Base-by-base conservation (phyloP, 164 flowering plant genomes). In the Vitis amurensis region DNA sequence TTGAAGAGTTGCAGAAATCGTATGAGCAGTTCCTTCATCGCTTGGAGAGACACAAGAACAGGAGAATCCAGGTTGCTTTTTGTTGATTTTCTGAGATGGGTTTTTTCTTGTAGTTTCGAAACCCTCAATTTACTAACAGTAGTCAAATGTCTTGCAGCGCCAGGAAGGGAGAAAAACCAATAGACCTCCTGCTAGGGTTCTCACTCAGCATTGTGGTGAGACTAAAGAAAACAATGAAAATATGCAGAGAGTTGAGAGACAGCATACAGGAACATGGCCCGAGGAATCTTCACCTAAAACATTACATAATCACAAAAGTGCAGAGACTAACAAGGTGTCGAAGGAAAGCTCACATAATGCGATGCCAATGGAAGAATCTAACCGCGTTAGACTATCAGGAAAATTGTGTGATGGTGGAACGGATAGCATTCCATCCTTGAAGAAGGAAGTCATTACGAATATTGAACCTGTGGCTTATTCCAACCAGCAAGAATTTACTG, bases 1-100 rank as follows among this genome's bases (percentile, higher is more conserved):
- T 78, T 12, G 90, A 78, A 70, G 90, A 89, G 74, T 83, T 95
- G 80, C 91, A 93, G 76, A 91, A 85, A 73, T 85, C 98, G 55
- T 91, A 88, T 75, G 88, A 88, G 75, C 87, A 89, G 75, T 91
- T 93, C 78, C 90, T 95, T 85, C 85, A 67, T 61, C 93, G 97
- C 19, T 74, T 89, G 85, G 82, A 85, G 68, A 82, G 76, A 30
- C 81, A 85, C 67, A 89, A 82, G 73, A 84, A 75, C 70, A 84
- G 83, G 79, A 90, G 64, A 75, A 70, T 73, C 63, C 86, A 80
- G 89, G 96, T 91, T 77, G 16, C 59, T 56, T 47, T 78, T 60
- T 72, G 9, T 68, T 55, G 19, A 14, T 69, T 23, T 56, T 48
- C 11, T 67, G 56, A 61, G 10, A 58, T 8, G 55, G 17, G 19